Percentiles rank a stretch among this genome's conserved stretches.
Evolutionary conservation across 164 flowering plant species (phyloP).

Genomic region (Vitis rupestris): DNA sequence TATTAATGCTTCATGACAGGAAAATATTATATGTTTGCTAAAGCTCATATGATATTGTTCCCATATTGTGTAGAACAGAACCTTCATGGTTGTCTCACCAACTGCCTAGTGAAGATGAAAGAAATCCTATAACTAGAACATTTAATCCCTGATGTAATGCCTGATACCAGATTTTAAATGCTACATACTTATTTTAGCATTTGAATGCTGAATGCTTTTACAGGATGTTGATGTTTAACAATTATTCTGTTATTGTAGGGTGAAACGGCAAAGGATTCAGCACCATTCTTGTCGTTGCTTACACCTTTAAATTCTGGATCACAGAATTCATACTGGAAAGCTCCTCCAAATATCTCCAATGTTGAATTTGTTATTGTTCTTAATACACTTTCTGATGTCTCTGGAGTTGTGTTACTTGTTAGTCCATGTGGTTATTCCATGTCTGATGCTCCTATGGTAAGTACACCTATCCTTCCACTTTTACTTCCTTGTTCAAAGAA

Average conservation of each 20-base stretch:
- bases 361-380: conserved; percentile 83
- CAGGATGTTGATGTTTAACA: conserved; percentile 3
- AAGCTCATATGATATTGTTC: background rate
- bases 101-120: background rate
- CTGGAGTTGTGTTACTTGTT: conserved; percentile 75
- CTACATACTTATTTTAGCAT: background rate
- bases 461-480: conserved; percentile 16
- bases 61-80: background rate
- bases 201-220: background rate
- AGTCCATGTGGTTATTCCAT: conserved; percentile 94
- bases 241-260: conserved; percentile 46
- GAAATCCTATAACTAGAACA: background rate
- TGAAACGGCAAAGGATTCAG: conserved; percentile 79
- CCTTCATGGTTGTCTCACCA: background rate
- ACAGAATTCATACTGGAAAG: conserved; percentile 77
- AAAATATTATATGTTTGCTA: background rate
- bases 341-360: conserved; percentile 54
- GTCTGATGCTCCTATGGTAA: conserved; percentile 76
- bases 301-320: conserved; percentile 62
- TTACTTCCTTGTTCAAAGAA: background rate
- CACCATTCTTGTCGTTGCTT: conserved; percentile 79
- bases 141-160: background rate
- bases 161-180: background rate
- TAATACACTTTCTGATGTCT: conserved; percentile 75
- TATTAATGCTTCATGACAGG: no score